phyloP scores from a whole-genome alignment of 2,329 filamentous ascomycete genomes.

The Penicillium decumbens region DNA sequence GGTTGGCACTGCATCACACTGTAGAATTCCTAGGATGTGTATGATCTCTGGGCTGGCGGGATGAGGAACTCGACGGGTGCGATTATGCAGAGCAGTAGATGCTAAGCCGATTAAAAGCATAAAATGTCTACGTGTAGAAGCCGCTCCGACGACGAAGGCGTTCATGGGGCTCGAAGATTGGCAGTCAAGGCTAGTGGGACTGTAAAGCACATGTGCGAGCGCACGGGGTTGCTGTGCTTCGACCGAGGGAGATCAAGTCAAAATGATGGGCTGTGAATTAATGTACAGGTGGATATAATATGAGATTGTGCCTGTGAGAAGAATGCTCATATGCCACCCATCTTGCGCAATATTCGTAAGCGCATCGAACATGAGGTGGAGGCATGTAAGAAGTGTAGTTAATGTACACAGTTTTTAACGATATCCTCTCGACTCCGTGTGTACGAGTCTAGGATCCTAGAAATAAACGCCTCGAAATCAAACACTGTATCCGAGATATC shows the following conservation, averaged over 20 bases:
- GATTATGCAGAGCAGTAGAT: constrained; percentile 38
- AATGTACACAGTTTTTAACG: constrained; percentile 9
- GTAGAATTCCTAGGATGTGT: constrained; percentile 48
- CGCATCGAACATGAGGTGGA: constrained; percentile 3
- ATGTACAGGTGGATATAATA: neutral
- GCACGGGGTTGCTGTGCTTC: constrained; percentile 47
- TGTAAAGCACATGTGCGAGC: constrained; percentile 44
- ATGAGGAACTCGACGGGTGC: constrained; percentile 45
- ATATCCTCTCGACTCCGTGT: neutral
- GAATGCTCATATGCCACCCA: neutral
- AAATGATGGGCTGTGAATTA: constrained; percentile 42
- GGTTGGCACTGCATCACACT: constrained; percentile 42
- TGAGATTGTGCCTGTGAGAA: neutral
- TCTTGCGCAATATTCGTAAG: neutral
- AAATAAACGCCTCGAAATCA: constrained; percentile 8
- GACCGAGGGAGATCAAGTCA: constrained; percentile 26
- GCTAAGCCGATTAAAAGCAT: constrained; percentile 37
- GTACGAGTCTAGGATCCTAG: constrained; percentile 1
- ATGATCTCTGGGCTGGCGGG: constrained; percentile 54
- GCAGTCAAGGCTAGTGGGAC: constrained; percentile 41
- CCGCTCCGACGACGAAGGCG: constrained; percentile 31
- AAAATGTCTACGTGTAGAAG: constrained; percentile 43
- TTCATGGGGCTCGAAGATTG: constrained; percentile 46
- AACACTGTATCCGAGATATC: neutral
- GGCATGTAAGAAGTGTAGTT: constrained; percentile 6